phyloP scores from a whole-genome alignment of 164 flowering plant species.

The Magnolia kwangsiensis region DNA sequence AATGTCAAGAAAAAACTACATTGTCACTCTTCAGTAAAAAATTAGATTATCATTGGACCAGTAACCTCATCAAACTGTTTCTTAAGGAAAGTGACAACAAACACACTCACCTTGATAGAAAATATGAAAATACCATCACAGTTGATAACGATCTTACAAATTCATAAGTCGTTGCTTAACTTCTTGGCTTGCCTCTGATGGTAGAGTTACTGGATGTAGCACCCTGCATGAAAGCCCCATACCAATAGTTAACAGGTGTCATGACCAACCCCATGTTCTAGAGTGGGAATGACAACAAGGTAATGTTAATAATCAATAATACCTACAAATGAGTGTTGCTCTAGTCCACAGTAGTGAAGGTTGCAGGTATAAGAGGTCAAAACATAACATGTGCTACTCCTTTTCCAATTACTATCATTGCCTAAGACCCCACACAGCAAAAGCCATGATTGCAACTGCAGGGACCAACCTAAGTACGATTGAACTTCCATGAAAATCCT shows the following conservation, averaged over 20 bases:
- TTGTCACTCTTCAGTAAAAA: too few species aligned
- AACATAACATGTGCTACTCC: constrained; percentile 61
- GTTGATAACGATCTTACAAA: constrained; percentile 87
- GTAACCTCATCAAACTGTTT: too few species aligned
- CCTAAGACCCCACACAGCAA: too few species aligned
- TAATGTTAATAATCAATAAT: neutral
- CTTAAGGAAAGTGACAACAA: neutral
- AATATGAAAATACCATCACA: constrained; percentile 75
- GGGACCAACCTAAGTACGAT: too few species aligned
- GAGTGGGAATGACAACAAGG: neutral
- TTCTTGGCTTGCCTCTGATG: constrained; percentile 73
- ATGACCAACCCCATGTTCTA: neutral
- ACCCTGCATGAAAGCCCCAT: constrained; percentile 43
- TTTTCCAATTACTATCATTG: constrained; percentile 74
- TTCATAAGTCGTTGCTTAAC: constrained; percentile 75
- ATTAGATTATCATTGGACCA: too few species aligned
- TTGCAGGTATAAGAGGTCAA: constrained; percentile 67
- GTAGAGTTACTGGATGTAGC: constrained; percentile 71
- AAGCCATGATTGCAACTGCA: too few species aligned
- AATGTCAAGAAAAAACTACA: too few species aligned
- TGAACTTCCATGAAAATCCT: too few species aligned
- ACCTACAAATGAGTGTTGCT: constrained; percentile 87
- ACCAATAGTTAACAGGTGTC: neutral
- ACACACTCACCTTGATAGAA: constrained; percentile 68
- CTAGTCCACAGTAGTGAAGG: constrained; percentile 87